phyloP scores from a whole-genome alignment of 805 yeast species.

The Candida parachauliodes region DNA sequence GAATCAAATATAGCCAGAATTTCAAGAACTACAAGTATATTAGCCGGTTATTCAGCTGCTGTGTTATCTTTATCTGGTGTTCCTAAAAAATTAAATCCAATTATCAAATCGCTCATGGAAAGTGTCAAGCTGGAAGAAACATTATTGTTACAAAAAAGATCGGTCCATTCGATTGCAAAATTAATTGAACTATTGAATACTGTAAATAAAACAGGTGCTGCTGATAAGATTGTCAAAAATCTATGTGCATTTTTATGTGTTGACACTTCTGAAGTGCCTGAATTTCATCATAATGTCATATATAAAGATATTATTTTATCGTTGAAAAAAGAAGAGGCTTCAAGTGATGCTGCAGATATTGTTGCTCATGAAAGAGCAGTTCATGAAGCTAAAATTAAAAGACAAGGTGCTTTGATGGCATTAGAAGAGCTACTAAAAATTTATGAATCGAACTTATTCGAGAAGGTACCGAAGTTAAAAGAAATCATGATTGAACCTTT shows the following conservation, averaged over 20 bases:
- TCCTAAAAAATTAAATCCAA: constrained; percentile 87
- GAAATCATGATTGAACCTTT: constrained; percentile 67
- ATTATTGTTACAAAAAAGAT: constrained; percentile 59
- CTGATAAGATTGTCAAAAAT: constrained; percentile 86
- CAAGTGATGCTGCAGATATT: constrained; percentile 57
- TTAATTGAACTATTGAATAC: constrained; percentile 58
- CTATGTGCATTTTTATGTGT: constrained; percentile 91
- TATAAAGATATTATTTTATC: constrained; percentile 62
- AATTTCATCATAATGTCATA: constrained; percentile 63
- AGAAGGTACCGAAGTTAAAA: constrained; percentile 61
- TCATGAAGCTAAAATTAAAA: constrained; percentile 71
- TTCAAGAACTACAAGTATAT: constrained; percentile 54
- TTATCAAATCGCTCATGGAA: constrained; percentile 89
- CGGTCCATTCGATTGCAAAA: constrained; percentile 65
- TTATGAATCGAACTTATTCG: constrained; percentile 56
- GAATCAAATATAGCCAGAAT: constrained; percentile 57
- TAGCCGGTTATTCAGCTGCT: constrained; percentile 78
- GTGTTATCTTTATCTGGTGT: constrained; percentile 57
- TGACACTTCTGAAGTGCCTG: constrained; percentile 95
- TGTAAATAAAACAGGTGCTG: constrained; percentile 63
- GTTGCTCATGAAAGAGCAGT: constrained; percentile 60
- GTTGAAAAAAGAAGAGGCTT: constrained; percentile 72
- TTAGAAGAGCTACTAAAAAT: constrained; percentile 54
- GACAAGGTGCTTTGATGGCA: constrained; percentile 78
- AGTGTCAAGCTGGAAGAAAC: constrained; percentile 77